Conservation (phyloP, 2,329 filamentous ascomycete genomes). For the Neopestalotiopsis clavispora region DNA sequence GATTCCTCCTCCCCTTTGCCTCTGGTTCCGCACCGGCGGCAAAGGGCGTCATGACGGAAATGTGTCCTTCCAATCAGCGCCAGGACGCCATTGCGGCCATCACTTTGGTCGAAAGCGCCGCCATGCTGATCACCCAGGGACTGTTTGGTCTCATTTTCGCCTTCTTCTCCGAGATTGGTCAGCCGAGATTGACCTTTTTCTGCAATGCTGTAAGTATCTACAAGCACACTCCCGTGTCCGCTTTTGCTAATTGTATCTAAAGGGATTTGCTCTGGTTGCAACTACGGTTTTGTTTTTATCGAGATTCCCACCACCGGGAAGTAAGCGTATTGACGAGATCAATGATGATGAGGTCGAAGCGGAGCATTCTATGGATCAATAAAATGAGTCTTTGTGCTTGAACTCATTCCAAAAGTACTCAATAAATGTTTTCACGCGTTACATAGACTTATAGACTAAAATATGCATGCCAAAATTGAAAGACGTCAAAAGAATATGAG, state of each 20-base stretch:
- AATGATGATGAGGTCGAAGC: constrained; percentile 3
- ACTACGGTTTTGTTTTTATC: constrained; percentile 9
- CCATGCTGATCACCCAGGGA: constrained; percentile 65
- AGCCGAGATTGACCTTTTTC: constrained; percentile 67
- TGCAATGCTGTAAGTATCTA: constrained; percentile 62
- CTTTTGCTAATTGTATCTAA: too few relatives aligned
- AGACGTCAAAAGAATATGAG: too few relatives aligned
- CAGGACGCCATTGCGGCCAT: constrained; percentile 72
- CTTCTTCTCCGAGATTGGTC: constrained; percentile 62
- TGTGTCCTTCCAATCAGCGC: constrained; percentile 66
- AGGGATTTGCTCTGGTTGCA: constrained; percentile 11
- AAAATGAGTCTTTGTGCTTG: background rate
- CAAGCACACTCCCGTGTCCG: too few relatives aligned
- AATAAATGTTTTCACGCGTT: background rate
- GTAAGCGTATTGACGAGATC: constrained; percentile 12
- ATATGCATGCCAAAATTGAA: too few relatives aligned
- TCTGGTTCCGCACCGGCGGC: constrained; percentile 72
- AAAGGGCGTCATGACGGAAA: constrained; percentile 75
- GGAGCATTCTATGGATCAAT: background rate
- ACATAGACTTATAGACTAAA: background rate
- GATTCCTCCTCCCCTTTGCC: constrained; percentile 68
- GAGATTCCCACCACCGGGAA: constrained; percentile 9
- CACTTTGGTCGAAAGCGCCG: constrained; percentile 72
- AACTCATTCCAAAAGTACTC: background rate
- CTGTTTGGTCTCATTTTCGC: constrained; percentile 73